These are phyloP conservation scores for Carex littledalei DNA, from an alignment of 176 grass and related monocot genomes.

Conservation along the genomic window DNA sequence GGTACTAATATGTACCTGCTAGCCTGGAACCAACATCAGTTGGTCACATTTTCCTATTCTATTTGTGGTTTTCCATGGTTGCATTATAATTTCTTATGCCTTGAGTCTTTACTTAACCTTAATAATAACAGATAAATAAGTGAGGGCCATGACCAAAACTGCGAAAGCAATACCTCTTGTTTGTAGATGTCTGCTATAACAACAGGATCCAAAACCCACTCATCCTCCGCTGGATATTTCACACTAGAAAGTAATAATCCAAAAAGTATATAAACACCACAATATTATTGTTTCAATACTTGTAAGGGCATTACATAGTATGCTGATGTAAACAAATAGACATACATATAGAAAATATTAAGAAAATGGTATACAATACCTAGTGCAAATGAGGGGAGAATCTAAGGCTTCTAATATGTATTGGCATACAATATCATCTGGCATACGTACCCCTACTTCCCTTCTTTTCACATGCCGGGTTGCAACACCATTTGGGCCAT, in stretches of 20 bases:
- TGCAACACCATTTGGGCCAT: conserved; percentile 35
- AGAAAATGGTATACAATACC: conserved; percentile 30
- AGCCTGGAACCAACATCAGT: neutral
- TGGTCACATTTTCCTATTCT: neutral
- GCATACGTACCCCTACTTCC: conserved; percentile 76
- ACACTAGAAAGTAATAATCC: conserved; percentile 40
- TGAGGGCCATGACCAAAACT: neutral
- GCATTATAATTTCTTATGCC: neutral
- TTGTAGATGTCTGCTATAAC: conserved; percentile 73
- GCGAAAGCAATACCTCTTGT: conserved; percentile 48
- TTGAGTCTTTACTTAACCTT: neutral
- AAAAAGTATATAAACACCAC: neutral
- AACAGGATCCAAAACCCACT: conserved; percentile 90
- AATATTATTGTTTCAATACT: neutral
- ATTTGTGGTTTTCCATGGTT: neutral
- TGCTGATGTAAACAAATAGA: neutral
- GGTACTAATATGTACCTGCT: neutral
- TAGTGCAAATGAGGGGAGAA: conserved; percentile 79
- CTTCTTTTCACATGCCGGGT: conserved; percentile 75
- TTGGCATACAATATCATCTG: conserved; percentile 77
- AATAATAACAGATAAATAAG: neutral
- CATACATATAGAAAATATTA: neutral
- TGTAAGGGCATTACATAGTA: neutral
- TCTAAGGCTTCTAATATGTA: conserved; percentile 81
- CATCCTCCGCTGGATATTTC: conserved; percentile 71